These are phyloP conservation scores for Globisporangium irregulare DNA, from an alignment of 352 stramenopile genomes.

Conservation along the genomic window DNA sequence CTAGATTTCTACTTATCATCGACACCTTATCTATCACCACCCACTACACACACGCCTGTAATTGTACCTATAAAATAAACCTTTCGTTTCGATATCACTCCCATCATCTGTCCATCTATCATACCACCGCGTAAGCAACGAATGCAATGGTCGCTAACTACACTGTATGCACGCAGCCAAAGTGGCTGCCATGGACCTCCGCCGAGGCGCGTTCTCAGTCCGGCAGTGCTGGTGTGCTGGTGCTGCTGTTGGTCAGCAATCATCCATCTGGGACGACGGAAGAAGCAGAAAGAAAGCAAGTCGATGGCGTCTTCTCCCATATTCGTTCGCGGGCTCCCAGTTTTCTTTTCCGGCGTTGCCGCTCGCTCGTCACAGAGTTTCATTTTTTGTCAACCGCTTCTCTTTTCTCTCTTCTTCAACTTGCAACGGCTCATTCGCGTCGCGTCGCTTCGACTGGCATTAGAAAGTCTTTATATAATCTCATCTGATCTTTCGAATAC, in stretches of 20 bases:
- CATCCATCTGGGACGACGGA: not conserved
- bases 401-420: slow-evolving; percentile 4
- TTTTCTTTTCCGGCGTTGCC: not conserved
- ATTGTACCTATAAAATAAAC: slow-evolving; percentile 11
- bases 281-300: not conserved
- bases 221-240: no score
- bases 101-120: no score
- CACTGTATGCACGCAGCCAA: no score
- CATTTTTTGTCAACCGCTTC: not conserved
- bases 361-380: slow-evolving; percentile 1
- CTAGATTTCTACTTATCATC: slow-evolving; percentile 9
- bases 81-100: not conserved
- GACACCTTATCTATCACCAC: slow-evolving; percentile 8
- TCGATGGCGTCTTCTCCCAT: not conserved
- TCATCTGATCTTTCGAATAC: not conserved
- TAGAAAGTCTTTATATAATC: not conserved
- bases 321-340: not conserved
- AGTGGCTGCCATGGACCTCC: no score
- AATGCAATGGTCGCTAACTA: no score
- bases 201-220: no score
- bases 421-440: slow-evolving; percentile 1
- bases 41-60: not conserved
- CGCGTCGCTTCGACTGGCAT: not conserved
- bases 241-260: not conserved
- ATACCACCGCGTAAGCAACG: no score